Base-by-base conservation (phyloP, 2,329 filamentous ascomycete species). In the Dryadomyces sulphureus region DNA sequence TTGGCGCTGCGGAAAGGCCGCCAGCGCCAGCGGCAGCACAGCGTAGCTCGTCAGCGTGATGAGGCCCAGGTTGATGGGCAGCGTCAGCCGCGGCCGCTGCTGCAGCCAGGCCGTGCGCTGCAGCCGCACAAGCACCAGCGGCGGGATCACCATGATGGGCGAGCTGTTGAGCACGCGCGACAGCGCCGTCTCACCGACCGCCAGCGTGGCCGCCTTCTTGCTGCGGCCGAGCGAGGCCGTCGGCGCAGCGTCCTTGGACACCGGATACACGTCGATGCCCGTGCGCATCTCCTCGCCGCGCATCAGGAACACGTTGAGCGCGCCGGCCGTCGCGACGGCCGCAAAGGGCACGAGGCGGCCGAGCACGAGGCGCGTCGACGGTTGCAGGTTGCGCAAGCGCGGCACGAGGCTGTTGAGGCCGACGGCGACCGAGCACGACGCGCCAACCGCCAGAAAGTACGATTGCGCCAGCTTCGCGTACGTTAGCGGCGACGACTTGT, bases 271-370 rank as follows among this genome's bases (percentile, higher is more conserved):
- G 62, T 96, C 86, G 58, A 98, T 98, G 45, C 92, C 92, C 50
- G 77, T 77, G 57, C 84, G 76, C 56, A 98, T 96, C 67, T 98
- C 92, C 63, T 95, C 90, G 52, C 87, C 82, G 49, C 92, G 86
- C 92, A 98, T 98, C 46, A 98, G 75, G 65, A 95, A 93, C 22
- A 95, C 92, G 64, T 98, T 98, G 51, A 98, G 72, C 1, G 81
- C 87, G 57, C 88, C 89, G 4, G 92, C 92, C 49, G 79, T 84
- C 25, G 90, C 90, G 11, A 98, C 92, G 12, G 92, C 92, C 1
- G 90, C 92, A 59, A 98, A 98, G 22, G 92, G 92, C 7, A 96
- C 89, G 8, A 98, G 75, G n/a, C 92, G 81, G 46, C 78, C 73
- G 3, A 96, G 77, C 19, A 93, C 77, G 35, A 81, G 73, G 50